phyloP scores from a whole-genome alignment of 805 yeast genomes.

The Spathaspora gorwiae region DNA sequence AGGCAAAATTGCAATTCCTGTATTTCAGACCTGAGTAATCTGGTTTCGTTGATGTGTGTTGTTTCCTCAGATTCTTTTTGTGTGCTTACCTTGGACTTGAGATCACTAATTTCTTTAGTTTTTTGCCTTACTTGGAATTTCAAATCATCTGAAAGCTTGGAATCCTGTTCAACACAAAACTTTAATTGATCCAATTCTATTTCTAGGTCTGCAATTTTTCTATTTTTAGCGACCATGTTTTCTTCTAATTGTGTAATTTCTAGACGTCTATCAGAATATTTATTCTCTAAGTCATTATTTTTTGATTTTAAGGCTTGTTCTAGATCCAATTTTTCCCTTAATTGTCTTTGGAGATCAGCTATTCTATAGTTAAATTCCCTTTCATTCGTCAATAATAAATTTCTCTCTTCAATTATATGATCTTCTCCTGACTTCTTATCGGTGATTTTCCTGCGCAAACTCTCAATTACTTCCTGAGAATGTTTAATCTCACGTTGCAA shows the following conservation, averaged over 20 bases:
- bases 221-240: not conserved
- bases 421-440: not conserved
- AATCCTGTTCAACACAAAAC: not conserved
- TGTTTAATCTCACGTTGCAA: conserved; percentile 1
- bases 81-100: not conserved
- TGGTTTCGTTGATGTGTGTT: not conserved
- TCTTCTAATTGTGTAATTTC: conserved; percentile 1
- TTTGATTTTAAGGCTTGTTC: conserved; percentile 3
- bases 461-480: not conserved
- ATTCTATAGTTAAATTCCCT: not conserved
- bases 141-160: not conserved
- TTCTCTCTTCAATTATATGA: not conserved
- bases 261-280: not conserved
- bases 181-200: not conserved
- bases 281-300: not conserved
- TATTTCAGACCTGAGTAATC: not conserved
- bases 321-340: conserved; percentile 2
- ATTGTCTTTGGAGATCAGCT: conserved; percentile 2
- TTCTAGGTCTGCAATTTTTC: not conserved
- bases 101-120: not conserved
- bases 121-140: not conserved
- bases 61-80: not conserved
- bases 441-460: not conserved
- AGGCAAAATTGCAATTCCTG: not conserved
- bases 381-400: not conserved